A percentile compares a stretch with the other conserved stretches of the same genome.
Evolutionary conservation across 2,329 filamentous ascomycete species (phyloP).

Genomic region (Colletotrichum tabaci): DNA sequence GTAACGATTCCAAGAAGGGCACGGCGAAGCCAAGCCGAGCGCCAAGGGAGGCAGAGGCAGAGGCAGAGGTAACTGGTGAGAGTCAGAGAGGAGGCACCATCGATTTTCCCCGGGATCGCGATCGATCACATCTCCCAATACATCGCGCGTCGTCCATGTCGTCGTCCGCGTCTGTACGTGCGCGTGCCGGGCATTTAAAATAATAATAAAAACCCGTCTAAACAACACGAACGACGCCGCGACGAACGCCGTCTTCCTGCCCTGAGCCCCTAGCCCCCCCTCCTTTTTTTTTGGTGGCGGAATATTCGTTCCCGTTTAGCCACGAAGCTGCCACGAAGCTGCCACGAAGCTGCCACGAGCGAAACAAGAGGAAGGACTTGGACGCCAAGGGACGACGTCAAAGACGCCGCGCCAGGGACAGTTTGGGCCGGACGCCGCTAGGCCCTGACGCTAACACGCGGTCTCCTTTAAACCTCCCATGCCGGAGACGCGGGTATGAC

Average conservation of each 20-base stretch:
- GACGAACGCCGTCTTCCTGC: no score
- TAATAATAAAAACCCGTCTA: no score
- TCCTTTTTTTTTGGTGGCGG: no score
- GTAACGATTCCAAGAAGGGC: slow-evolving; percentile 21
- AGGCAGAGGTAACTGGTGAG: not conserved
- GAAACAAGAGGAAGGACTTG: not conserved
- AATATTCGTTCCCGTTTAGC: not conserved
- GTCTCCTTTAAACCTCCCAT: not conserved
- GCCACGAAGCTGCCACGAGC: no score
- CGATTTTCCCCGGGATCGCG: slow-evolving; percentile 1
- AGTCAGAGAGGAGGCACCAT: no score
- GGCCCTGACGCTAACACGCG: slow-evolving; percentile 1
- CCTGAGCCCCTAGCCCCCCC: no score
- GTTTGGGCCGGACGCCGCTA: not conserved
- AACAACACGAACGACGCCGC: not conserved
- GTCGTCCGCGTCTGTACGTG: no score
- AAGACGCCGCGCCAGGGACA: not conserved
- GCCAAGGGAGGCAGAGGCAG: not conserved
- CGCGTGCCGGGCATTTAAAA: no score
- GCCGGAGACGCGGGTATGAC: not conserved
- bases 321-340: not conserved
- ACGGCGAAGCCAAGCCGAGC: not conserved
- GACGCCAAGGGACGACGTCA: not conserved
- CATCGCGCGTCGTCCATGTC: no score
- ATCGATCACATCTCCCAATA: not conserved